Evolutionary conservation across 2,329 filamentous ascomycete species (phyloP).

Genomic region (Ceratocystis ficicola): DNA sequence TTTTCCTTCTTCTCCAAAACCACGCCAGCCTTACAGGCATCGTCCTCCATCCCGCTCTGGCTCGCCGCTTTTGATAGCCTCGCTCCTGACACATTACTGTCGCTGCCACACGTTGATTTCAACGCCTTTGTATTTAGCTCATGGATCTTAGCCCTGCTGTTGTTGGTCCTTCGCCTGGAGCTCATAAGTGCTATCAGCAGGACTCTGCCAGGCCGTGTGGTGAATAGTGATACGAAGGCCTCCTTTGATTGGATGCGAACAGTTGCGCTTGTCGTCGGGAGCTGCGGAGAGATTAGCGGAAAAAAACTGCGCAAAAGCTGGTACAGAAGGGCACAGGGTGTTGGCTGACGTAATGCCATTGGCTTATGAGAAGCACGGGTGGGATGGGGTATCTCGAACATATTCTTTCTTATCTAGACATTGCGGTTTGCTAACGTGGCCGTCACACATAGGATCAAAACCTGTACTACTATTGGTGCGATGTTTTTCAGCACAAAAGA

Average conservation of each 20-base stretch:
- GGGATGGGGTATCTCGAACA: not conserved
- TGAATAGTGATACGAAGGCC: conserved; percentile 34
- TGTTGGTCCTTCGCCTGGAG: not conserved
- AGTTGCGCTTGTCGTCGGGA: conserved; percentile 48
- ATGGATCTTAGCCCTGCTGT: not conserved
- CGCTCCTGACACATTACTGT: not conserved
- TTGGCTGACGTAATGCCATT: conserved; percentile 44
- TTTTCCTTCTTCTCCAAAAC: conserved; percentile 1
- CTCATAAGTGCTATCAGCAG: not conserved
- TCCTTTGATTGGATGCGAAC: conserved; percentile 42
- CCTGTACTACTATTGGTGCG: conserved; percentile 44
- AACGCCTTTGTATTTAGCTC: not conserved
- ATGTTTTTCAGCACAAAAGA: conserved; percentile 38
- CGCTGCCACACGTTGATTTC: not conserved
- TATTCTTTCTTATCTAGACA: not conserved
- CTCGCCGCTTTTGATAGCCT: not conserved
- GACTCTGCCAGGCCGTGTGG: not conserved
- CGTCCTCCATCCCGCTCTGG: not conserved
- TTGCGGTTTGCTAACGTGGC: conserved; percentile 12
- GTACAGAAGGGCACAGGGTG: conserved; percentile 40
- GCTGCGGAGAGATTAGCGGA: conserved; percentile 47
- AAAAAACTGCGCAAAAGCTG: conserved; percentile 40
- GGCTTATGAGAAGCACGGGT: conserved; percentile 33
- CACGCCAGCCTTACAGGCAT: not conserved
- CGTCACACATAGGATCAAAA: conserved; percentile 23